Conservation (phyloP, 2,329 filamentous ascomycete genomes). For the Zalaria sp. region DNA sequence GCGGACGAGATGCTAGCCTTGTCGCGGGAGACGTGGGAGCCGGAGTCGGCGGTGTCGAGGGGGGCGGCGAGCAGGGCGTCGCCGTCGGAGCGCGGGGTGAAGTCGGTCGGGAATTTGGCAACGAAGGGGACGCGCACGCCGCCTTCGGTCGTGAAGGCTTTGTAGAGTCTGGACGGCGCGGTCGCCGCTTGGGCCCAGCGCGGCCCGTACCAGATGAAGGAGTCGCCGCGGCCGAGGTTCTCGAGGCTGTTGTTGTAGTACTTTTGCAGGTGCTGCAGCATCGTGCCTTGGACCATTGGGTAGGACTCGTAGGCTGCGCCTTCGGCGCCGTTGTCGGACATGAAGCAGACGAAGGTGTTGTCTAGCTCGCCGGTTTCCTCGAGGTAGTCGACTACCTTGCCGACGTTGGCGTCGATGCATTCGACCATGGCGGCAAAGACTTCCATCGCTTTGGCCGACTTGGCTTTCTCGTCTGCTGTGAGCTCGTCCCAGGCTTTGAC, state of each 20-base stretch:
- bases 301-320: conserved; percentile 44
- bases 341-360: conserved; percentile 50
- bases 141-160: conserved; percentile 30
- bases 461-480: conserved; percentile 30
- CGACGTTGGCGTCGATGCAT: conserved; percentile 45
- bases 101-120: conserved; percentile 21
- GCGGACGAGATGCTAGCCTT: conserved; percentile 30
- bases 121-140: conserved; percentile 41
- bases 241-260: conserved; percentile 45
- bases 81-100: conserved; percentile 8
- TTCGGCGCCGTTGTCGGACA: conserved; percentile 50
- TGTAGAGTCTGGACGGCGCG: conserved; percentile 35
- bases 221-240: conserved; percentile 43
- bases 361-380: conserved; percentile 43
- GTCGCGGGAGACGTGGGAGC: conserved; percentile 5
- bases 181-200: conserved; percentile 42
- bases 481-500: conserved; percentile 35
- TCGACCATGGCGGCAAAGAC: conserved; percentile 52
- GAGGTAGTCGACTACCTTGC: conserved; percentile 43
- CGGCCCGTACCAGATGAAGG: conserved; percentile 47
- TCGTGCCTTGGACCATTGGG: conserved; percentile 40
- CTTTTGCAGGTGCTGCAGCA: conserved; percentile 40
- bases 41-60: conserved; percentile 14
- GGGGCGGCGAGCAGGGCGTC: conserved; percentile 19
- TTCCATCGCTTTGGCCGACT: conserved; percentile 43